Evolutionary conservation across 208 protist species (phyloP).

Genomic region (Angomonas deanei): DNA sequence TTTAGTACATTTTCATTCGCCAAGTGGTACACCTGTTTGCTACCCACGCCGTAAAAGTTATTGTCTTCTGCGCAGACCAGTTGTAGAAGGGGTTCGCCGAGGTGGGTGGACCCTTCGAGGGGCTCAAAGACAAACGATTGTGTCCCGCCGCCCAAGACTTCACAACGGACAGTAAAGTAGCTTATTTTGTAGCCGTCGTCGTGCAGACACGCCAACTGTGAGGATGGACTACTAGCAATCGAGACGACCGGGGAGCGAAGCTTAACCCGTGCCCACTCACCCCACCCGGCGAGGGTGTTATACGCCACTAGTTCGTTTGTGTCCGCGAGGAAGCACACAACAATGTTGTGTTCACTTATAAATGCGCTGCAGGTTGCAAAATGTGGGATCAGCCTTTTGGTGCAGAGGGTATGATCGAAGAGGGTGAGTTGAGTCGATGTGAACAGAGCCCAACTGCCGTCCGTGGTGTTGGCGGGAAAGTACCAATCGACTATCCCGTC

Average conservation of each 20-base stretch:
- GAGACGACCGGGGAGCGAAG: not conserved
- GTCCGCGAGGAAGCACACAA: not conserved
- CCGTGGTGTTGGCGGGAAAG: not conserved
- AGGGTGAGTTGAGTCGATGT: not conserved
- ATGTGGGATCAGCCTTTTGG: not conserved
- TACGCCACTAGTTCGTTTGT: slow-evolving; percentile 23
- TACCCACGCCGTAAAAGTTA: not conserved
- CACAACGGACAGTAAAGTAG: not conserved
- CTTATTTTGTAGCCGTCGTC: not conserved
- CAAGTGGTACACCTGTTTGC: not conserved
- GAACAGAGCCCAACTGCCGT: not conserved
- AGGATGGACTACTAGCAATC: not conserved
- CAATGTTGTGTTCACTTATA: not conserved
- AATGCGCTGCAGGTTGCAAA: not conserved
- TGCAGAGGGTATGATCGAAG: not conserved
- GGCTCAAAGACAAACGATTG: not conserved
- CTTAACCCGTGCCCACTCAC: not conserved
- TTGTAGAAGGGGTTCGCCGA: not conserved
- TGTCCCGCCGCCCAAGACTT: not conserved
- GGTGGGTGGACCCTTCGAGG: not conserved
- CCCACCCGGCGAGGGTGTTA: slow-evolving; percentile 1
- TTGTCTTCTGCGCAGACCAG: not conserved
- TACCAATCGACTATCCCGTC: not conserved
- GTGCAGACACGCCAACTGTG: not conserved
- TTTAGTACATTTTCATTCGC: not conserved